A percentile compares a stretch with the other conserved stretches of the same genome.
These are phyloP conservation scores for Leccinum uliginosum DNA, from an alignment of 768 basidiomycete genomes.

Conservation along the genomic window DNA sequence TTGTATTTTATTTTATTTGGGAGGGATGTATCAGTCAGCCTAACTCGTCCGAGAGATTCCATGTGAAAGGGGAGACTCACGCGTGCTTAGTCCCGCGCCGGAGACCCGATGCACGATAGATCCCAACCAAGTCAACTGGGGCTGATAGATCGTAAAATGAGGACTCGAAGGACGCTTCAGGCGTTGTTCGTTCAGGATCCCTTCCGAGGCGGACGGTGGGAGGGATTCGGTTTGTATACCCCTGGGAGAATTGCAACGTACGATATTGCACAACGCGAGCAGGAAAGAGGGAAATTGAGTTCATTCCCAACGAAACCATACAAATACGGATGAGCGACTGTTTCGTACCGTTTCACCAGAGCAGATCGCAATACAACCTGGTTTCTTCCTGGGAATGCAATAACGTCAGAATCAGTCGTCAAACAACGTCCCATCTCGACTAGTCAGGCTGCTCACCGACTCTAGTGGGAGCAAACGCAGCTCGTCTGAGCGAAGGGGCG, in stretches of 20 bases:
- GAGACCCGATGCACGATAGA: constrained; percentile 89
- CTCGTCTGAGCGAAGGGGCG: constrained; percentile 50
- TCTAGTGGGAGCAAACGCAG: constrained; percentile 35
- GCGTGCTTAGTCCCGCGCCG: constrained; percentile 71
- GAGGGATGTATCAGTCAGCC: background rate
- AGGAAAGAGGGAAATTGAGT: background rate
- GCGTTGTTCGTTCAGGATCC: constrained; percentile 85
- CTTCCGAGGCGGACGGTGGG: constrained; percentile 49
- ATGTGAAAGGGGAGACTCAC: background rate
- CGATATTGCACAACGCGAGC: background rate
- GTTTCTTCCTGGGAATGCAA: constrained; percentile 35
- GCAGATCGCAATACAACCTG: constrained; percentile 30
- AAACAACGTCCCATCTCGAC: background rate
- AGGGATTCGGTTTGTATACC: constrained; percentile 62
- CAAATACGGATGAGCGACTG: too few relatives aligned
- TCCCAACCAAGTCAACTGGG: constrained; percentile 84
- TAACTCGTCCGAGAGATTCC: background rate
- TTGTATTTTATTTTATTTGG: background rate
- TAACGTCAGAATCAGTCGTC: background rate
- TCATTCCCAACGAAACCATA: background rate
- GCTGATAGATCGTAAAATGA: constrained; percentile 96
- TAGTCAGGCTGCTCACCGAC: background rate
- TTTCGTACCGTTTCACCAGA: constrained; percentile 39
- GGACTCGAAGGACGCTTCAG: constrained; percentile 86
- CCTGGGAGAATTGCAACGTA: constrained; percentile 28